phyloP scores from a whole-genome alignment of 2,329 filamentous ascomycete species.

The Acrocalymma vagum region DNA sequence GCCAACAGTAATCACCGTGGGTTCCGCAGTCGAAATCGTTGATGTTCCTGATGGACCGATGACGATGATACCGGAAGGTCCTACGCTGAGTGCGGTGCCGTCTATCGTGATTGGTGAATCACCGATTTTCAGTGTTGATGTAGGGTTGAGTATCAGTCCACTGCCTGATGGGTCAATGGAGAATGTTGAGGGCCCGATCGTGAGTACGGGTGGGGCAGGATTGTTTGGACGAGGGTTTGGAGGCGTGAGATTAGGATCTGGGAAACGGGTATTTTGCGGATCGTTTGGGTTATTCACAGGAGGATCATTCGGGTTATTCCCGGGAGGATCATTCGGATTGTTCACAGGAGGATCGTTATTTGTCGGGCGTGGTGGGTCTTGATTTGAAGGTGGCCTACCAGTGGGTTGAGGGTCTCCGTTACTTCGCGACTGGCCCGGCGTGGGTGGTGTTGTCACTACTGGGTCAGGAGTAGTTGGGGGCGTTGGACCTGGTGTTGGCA shows the following conservation, averaged over 20 bases:
- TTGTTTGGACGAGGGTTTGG: too few species aligned
- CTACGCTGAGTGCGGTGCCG: constrained; percentile 1
- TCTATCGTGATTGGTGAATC: not conserved
- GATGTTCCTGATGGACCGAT: constrained; percentile 1
- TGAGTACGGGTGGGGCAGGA: constrained; percentile 14
- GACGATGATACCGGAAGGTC: not conserved
- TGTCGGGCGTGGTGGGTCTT: not conserved
- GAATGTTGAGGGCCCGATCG: constrained; percentile 20
- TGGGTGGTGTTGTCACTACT: constrained; percentile 2
- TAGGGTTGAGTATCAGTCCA: constrained; percentile 18
- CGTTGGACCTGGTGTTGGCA: constrained; percentile 9
- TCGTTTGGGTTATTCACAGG: not conserved
- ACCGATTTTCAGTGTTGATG: constrained; percentile 11
- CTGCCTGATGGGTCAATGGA: constrained; percentile 16
- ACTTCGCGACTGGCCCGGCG: constrained; percentile 13
- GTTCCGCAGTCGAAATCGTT: constrained; percentile 3
- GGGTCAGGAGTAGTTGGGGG: constrained; percentile 4
- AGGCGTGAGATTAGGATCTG: too few species aligned
- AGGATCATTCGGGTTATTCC: not conserved
- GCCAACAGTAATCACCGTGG: constrained; percentile 10
- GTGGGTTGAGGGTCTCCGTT: constrained; percentile 5
- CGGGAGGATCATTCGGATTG: constrained; percentile 1
- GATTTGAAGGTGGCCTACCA: constrained; percentile 1
- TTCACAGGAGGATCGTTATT: not conserved
- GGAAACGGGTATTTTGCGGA: not conserved